phyloP scores from a whole-genome alignment of 106 monocot species.

The Dioscorea zingiberensis region DNA sequence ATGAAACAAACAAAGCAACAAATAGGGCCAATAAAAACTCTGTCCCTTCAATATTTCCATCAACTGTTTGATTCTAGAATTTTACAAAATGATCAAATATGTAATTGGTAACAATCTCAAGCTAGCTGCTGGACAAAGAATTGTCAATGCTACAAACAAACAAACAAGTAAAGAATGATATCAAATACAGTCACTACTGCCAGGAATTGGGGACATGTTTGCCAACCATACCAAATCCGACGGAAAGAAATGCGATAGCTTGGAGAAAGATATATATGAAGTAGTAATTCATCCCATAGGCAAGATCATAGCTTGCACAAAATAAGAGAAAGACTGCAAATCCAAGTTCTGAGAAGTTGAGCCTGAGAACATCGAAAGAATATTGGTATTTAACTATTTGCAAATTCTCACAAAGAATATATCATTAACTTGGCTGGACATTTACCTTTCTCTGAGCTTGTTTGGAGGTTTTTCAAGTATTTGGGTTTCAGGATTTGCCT shows the following conservation, averaged over 20 bases:
- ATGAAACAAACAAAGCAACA: too few relatives aligned
- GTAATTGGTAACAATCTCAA: too few relatives aligned
- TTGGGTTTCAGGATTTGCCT: constrained; percentile 14
- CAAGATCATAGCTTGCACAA: constrained; percentile 39
- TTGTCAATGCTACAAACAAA: too few relatives aligned
- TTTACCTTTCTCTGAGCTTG: constrained; percentile 33
- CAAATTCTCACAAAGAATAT: too few relatives aligned
- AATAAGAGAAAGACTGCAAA: constrained; percentile 39
- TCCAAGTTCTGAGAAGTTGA: constrained; percentile 31
- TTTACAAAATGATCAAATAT: too few relatives aligned
- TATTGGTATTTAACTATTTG: too few relatives aligned
- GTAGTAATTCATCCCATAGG: constrained; percentile 21
- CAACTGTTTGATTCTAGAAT: too few relatives aligned
- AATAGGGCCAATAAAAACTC: too few relatives aligned
- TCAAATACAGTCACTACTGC: not conserved
- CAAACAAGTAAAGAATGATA: too few relatives aligned
- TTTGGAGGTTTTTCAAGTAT: constrained; percentile 13
- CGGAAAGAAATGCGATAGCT: constrained; percentile 27
- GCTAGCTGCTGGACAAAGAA: too few relatives aligned
- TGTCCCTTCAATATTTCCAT: too few relatives aligned
- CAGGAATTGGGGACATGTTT: constrained; percentile 27
- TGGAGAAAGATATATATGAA: constrained; percentile 42
- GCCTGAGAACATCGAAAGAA: constrained; percentile 11
- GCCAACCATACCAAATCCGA: constrained; percentile 52
- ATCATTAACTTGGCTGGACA: too few relatives aligned